Base-by-base conservation (phyloP, 2,329 filamentous ascomycete species). In the Decorospora gaudefroyi region DNA sequence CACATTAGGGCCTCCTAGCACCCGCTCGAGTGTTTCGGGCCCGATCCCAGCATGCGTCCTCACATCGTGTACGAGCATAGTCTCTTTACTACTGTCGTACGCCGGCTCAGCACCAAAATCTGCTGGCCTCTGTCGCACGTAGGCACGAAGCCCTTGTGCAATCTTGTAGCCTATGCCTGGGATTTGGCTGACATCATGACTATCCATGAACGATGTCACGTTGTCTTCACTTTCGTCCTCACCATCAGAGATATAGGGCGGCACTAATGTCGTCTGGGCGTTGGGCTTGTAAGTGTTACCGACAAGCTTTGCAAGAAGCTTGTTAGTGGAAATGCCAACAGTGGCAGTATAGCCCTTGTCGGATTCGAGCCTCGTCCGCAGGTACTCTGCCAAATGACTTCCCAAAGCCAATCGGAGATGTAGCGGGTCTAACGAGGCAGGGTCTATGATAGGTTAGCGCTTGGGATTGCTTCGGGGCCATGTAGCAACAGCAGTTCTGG, bases 241-340 rank as follows among this genome's bases (percentile, higher is more conserved):
- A 6, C 6, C 37, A 7, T 42, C 35, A 15, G 53, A 58, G 3
- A 75, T 74, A 40, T 81, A 80, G 1, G 86, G 81, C 4, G 87
- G 84, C 29, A 95, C 71, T 6, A 97, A 74, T 0, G 88, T 90
- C 0, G 92, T 97, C 69, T 97, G 93, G 49, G 83, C 86, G 46
- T 85, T 85, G 1, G 92, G 92, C 72, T 97, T 97, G 67, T 96
- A 83, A 46, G 86, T 76, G 66, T 83, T 87, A 9, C 92, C 92
- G 7, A 84, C 88, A 10, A 97, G 78, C 69, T 97, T 97, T 46
- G 88, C 84, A 8, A 96, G 76, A 4, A 92, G 71, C 69, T 97
- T 97, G 62, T 86, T 92, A 0, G 89, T 95, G 2, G 90, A 86
- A 15, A 97, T 83, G 3, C 92, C 92, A 28, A 88, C 90, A 1